Percentiles rank a stretch among this genome's conserved stretches.
These are phyloP conservation scores for Ulota crispa DNA, from an alignment of 225 moss, liverwort and hornwort species.

Conservation along the genomic window DNA sequence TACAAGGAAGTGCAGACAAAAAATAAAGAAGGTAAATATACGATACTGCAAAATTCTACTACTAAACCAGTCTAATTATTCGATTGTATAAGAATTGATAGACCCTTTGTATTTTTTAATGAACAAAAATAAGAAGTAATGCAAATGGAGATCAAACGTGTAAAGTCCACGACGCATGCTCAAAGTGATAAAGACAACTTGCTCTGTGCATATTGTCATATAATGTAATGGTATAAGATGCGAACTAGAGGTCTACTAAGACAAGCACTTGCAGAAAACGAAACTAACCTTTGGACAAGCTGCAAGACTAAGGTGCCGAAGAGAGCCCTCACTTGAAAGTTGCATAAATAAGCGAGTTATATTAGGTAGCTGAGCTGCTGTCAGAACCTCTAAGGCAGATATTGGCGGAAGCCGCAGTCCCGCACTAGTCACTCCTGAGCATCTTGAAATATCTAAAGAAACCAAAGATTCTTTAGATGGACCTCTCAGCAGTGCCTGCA, in stretches of 20 bases:
- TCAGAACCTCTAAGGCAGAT: constrained; percentile 74
- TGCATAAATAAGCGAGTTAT: constrained; percentile 75
- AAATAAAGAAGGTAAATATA: not conserved
- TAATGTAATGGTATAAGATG: not conserved
- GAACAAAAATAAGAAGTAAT: not conserved
- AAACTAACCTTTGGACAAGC: constrained; percentile 76
- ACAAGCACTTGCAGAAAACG: constrained; percentile 9
- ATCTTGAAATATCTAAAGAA: constrained; percentile 91
- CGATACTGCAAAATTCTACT: not conserved
- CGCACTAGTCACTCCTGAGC: constrained; percentile 73
- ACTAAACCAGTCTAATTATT: not conserved
- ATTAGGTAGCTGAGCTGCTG: constrained; percentile 85
- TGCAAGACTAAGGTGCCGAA: constrained; percentile 87
- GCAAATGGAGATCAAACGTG: constrained; percentile 2
- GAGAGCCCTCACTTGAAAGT: constrained; percentile 66
- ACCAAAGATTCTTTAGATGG: constrained; percentile 73
- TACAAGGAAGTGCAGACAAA: not conserved
- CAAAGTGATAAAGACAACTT: not conserved
- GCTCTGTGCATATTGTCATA: not conserved
- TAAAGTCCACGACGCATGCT: constrained; percentile 4
- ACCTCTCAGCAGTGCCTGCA: constrained; percentile 93
- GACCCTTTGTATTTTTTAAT: not conserved
- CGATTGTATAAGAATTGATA: not conserved
- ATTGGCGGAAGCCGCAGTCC: constrained; percentile 77
- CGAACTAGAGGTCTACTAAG: not conserved